These are phyloP conservation scores for Centrapalus pauciflorus DNA, from an alignment of 129 eudicot species.

Conservation along the genomic window DNA sequence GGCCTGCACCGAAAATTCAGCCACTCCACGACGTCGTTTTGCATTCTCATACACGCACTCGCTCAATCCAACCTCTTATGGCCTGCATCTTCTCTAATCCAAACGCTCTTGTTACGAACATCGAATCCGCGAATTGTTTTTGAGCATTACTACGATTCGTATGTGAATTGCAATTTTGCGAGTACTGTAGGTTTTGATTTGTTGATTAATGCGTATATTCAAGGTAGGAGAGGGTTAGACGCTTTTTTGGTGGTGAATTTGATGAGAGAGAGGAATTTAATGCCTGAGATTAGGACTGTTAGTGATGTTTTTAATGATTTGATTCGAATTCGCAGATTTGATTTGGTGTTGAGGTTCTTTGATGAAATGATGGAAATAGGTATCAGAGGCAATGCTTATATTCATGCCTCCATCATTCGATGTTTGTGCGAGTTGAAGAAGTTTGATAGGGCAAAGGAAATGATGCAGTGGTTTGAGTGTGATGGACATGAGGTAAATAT, in stretches of 20 bases:
- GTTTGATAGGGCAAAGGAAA: constrained; percentile 47
- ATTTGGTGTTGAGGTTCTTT: constrained; percentile 50
- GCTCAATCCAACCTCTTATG: constrained; percentile 49
- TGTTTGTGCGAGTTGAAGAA: constrained; percentile 73
- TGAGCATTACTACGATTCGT: constrained; percentile 27
- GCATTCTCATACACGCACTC: constrained; percentile 67
- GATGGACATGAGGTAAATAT: constrained; percentile 42
- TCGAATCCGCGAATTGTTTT: constrained; percentile 37
- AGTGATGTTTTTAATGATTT: constrained; percentile 74
- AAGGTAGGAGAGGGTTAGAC: constrained; percentile 43
- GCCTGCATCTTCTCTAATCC: constrained; percentile 84
- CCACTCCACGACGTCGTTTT: constrained; percentile 81
- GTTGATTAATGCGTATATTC: constrained; percentile 54
- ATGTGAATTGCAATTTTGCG: constrained; percentile 22
- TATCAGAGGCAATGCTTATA: constrained; percentile 46
- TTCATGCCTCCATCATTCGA: constrained; percentile 46
- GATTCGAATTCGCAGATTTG: constrained; percentile 40
- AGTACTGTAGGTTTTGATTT: constrained; percentile 64
- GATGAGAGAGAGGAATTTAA: constrained; percentile 45
- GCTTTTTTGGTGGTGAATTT: constrained; percentile 40
- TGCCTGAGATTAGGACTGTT: constrained; percentile 82
- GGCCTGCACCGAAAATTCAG: constrained; percentile 70
- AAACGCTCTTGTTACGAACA: constrained; percentile 44
- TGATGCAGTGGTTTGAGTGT: constrained; percentile 37
- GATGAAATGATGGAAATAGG: constrained; percentile 38